Evolutionary conservation across 306 rosid genomes (phyloP).

Genomic region (Oemleria cerasiformis): DNA sequence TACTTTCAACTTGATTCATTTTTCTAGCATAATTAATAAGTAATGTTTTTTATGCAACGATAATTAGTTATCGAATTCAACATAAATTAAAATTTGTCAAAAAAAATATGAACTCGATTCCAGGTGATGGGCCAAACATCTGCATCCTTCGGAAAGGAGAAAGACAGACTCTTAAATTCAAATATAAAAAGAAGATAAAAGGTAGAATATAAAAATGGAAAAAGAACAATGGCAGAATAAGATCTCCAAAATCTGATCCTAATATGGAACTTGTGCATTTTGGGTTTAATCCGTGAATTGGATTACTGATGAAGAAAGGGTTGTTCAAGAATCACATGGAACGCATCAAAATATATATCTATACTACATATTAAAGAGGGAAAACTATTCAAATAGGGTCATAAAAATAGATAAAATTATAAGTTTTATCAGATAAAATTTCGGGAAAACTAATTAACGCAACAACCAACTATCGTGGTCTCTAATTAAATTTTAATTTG

Average conservation of each 20-base stretch:
- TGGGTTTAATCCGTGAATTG: slow-evolving; percentile 22
- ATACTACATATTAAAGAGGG: no score
- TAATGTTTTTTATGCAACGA: no score
- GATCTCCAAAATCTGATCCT: slow-evolving; percentile 22
- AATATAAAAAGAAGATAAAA: neutral
- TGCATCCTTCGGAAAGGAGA: neutral
- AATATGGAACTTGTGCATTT: slow-evolving; percentile 15
- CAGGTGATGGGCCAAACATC: neutral
- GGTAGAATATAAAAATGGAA: neutral
- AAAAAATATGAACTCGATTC: neutral
- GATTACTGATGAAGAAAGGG: slow-evolving; percentile 13
- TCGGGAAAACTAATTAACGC: no score
- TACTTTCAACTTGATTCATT: neutral
- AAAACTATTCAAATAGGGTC: no score
- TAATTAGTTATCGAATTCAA: no score
- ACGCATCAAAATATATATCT: slow-evolving; percentile 1
- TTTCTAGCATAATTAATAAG: no score
- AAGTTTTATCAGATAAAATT: no score
- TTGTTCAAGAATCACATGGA: slow-evolving; percentile 8
- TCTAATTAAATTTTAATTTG: no score
- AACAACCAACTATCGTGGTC: no score
- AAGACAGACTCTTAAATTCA: neutral
- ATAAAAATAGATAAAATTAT: no score
- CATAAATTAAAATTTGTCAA: neutral
- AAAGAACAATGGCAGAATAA: slow-evolving; percentile 3